A percentile compares a stretch with the other conserved stretches of the same genome.
Conservation (phyloP, 768 basidiomycete genomes). For the Strobilomyces echinocephalus region DNA sequence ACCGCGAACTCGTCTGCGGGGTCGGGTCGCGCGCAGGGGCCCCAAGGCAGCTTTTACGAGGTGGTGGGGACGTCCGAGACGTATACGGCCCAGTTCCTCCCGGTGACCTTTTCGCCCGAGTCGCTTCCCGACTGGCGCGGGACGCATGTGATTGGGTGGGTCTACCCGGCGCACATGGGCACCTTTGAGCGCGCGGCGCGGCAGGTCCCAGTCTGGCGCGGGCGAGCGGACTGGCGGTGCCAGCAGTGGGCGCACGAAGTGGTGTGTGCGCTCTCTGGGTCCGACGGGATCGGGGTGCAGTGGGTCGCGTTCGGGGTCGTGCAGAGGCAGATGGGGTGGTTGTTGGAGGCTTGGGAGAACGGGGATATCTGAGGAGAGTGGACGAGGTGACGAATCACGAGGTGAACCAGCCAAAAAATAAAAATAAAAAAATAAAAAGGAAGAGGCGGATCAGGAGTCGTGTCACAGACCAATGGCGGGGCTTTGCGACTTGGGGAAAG, state of each 20-base stretch:
- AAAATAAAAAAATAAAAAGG: too few species aligned
- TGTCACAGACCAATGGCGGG: too few species aligned
- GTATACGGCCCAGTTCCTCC: slow-evolving; percentile 16
- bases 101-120: slow-evolving; percentile 8
- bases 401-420: too few species aligned
- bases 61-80: slow-evolving; percentile 24
- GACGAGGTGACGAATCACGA: not conserved
- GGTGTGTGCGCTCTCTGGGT: slow-evolving; percentile 3
- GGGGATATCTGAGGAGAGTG: slow-evolving; percentile 10
- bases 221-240: slow-evolving; percentile 19
- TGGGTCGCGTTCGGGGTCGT: slow-evolving; percentile 12
- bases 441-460: too few species aligned
- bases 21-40: not conserved
- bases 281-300: slow-evolving; percentile 12
- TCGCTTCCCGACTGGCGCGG: slow-evolving; percentile 23
- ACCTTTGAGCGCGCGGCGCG: slow-evolving; percentile 14
- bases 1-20: not conserved
- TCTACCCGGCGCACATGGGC: slow-evolving; percentile 8
- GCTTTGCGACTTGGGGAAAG: not conserved
- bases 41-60: slow-evolving; percentile 26
- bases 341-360: slow-evolving; percentile 30
- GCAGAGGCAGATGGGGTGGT: slow-evolving; percentile 21
- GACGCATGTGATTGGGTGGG: slow-evolving; percentile 21
- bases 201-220: slow-evolving; percentile 18
- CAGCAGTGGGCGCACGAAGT: slow-evolving; percentile 29